These are phyloP conservation scores for Sergeia podlipaevii DNA, from an alignment of 208 protist species.

Conservation along the genomic window DNA sequence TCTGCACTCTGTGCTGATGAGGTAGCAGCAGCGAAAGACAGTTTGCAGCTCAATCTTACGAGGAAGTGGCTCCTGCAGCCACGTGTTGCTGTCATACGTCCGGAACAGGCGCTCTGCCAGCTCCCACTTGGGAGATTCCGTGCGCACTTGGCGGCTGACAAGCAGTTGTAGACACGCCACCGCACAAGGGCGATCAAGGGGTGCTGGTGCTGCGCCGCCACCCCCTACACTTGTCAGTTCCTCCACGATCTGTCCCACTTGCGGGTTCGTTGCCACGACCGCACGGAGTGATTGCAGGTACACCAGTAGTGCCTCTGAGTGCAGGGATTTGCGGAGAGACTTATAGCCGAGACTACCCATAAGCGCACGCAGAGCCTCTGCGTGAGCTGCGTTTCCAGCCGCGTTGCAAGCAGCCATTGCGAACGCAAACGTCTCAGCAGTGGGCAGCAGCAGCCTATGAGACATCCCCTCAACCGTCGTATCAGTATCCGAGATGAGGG, in stretches of 20 bases:
- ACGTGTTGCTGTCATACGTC: slow-evolving; percentile 61
- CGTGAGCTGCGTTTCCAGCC: slow-evolving; percentile 45
- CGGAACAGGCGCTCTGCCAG: slow-evolving; percentile 29
- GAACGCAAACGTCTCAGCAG: slow-evolving; percentile 66
- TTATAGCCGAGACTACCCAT: slow-evolving; percentile 33
- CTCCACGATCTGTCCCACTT: slow-evolving; percentile 37
- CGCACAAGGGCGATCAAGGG: slow-evolving; percentile 48
- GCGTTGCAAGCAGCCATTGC: slow-evolving; percentile 63
- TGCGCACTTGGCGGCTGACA: slow-evolving; percentile 22
- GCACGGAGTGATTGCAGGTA: slow-evolving; percentile 71
- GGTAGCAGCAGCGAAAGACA: slow-evolving; percentile 72
- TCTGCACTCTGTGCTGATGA: slow-evolving; percentile 24
- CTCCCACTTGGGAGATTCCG: slow-evolving; percentile 17
- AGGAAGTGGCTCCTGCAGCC: slow-evolving; percentile 63
- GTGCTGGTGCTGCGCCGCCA: slow-evolving; percentile 6
- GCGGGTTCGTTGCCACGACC: slow-evolving; percentile 19
- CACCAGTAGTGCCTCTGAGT: slow-evolving; percentile 61
- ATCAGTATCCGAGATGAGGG: slow-evolving; percentile 51
- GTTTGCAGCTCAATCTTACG: slow-evolving; percentile 74
- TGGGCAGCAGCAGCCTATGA: slow-evolving; percentile 60
- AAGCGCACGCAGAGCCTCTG: slow-evolving; percentile 31
- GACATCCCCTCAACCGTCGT: slow-evolving; percentile 24
- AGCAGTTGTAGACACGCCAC: slow-evolving; percentile 77
- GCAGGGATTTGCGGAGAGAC: slow-evolving; percentile 47
- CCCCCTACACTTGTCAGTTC: slow-evolving; percentile 31